phyloP scores from a whole-genome alignment of 2,329 filamentous ascomycete genomes.

The Emergomyces africanus region DNA sequence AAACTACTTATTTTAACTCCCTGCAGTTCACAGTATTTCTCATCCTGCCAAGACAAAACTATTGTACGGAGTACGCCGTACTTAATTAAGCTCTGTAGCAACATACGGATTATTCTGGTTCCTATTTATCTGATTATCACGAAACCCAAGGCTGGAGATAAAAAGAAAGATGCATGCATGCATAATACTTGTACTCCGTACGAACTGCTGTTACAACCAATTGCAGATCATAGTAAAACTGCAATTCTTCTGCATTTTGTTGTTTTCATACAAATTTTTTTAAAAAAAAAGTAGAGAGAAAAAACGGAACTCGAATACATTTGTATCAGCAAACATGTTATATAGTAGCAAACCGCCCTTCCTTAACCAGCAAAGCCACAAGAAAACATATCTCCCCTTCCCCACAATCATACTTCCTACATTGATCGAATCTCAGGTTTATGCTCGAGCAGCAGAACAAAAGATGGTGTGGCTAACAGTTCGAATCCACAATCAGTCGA shows the following conservation, averaged over 20 bases:
- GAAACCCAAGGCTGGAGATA: neutral
- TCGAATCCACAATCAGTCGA: neutral
- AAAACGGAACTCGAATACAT: neutral
- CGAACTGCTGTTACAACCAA: too few relatives aligned
- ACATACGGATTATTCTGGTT: neutral
- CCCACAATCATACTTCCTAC: too few relatives aligned
- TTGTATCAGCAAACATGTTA: neutral
- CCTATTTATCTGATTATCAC: neutral
- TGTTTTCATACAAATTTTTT: neutral
- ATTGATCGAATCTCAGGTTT: neutral
- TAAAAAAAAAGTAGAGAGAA: neutral
- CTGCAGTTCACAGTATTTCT: too few relatives aligned
- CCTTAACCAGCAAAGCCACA: neutral
- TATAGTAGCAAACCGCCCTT: neutral
- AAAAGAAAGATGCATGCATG: too few relatives aligned
- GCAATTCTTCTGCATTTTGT: neutral
- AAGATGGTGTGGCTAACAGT: neutral
- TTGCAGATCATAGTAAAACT: too few relatives aligned
- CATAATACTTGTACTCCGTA: too few relatives aligned
- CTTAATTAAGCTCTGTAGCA: too few relatives aligned
- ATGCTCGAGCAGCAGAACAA: neutral
- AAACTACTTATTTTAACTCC: too few relatives aligned
- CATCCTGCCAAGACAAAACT: neutral
- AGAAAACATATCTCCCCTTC: too few relatives aligned
- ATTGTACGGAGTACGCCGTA: too few relatives aligned